phyloP scores from a whole-genome alignment of 305 asterid genomes.

The Rubia tinctorum region DNA sequence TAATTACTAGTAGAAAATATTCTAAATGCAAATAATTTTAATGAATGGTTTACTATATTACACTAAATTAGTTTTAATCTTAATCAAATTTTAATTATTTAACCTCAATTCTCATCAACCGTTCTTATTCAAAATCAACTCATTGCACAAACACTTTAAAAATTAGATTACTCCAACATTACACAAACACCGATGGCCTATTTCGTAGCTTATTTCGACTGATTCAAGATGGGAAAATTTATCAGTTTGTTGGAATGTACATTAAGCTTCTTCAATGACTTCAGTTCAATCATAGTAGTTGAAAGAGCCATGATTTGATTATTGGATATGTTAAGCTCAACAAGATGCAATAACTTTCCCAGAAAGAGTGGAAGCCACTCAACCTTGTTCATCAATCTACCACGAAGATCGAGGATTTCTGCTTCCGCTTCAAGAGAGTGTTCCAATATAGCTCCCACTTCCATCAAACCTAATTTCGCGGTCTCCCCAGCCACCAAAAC shows the following conservation, averaged over 20 bases:
- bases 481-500: conserved; percentile 32
- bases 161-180: no score
- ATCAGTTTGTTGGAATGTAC: conserved; percentile 67
- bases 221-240: conserved; percentile 84
- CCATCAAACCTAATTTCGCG: conserved; percentile 50
- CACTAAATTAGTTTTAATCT: no score
- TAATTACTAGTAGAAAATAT: no score
- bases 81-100: no score
- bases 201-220: no score
- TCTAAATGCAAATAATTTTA: no score
- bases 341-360: conserved; percentile 54
- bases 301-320: conserved; percentile 86
- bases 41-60: no score
- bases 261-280: conserved; percentile 51
- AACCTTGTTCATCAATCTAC: conserved; percentile 62
- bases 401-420: conserved; percentile 52
- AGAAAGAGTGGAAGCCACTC: conserved; percentile 90
- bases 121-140: no score
- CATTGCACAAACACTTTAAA: no score
- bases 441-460: conserved; percentile 65
- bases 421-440: conserved; percentile 40
- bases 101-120: no score
- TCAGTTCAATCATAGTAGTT: conserved; percentile 44
- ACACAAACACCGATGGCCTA: no score
- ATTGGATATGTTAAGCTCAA: conserved; percentile 53